Conservation (phyloP, 2,329 filamentous ascomycete genomes). For the Fusarium decemcellulare region DNA sequence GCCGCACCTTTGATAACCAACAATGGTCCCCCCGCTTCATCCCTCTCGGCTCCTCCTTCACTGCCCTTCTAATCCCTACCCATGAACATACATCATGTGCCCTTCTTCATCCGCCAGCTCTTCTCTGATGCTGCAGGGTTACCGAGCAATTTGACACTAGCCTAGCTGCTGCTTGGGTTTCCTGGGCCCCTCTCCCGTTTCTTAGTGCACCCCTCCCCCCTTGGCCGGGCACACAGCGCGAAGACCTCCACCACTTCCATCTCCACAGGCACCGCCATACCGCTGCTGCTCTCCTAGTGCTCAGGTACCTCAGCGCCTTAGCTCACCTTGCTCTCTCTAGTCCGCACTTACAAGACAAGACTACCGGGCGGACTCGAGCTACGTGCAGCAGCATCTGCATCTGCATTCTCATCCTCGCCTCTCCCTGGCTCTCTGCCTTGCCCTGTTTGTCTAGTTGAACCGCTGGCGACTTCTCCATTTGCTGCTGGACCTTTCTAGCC, state of each 20-base stretch:
- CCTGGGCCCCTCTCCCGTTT: constrained; percentile 32
- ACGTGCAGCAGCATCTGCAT: constrained; percentile 14
- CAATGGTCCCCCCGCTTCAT: constrained; percentile 20
- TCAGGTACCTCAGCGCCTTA: constrained; percentile 21
- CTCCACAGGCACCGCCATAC: constrained; percentile 42
- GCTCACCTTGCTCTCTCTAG: constrained; percentile 23
- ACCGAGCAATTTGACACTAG: constrained; percentile 44
- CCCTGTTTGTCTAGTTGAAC: constrained; percentile 29
- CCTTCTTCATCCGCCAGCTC: constrained; percentile 37
- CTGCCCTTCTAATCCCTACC: constrained; percentile 25
- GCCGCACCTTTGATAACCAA: constrained; percentile 20
- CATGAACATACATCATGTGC: constrained; percentile 41
- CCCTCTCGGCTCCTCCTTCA: constrained; percentile 16
- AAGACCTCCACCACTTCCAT: constrained; percentile 40
- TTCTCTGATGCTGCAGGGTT: constrained; percentile 43
- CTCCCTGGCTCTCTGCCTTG: constrained; percentile 30
- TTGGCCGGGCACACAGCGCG: constrained; percentile 28
- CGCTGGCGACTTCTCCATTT: constrained; percentile 30
- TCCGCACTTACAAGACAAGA: constrained; percentile 29
- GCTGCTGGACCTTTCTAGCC: constrained; percentile 27
- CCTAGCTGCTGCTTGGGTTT: constrained; percentile 41
- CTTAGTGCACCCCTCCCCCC: constrained; percentile 40
- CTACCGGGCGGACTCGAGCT: constrained; percentile 36
- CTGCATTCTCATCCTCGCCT: constrained; percentile 23
- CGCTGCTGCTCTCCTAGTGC: constrained; percentile 34